Conservation (phyloP, 2,329 filamentous ascomycete species). For the Sclerotinia minor region DNA sequence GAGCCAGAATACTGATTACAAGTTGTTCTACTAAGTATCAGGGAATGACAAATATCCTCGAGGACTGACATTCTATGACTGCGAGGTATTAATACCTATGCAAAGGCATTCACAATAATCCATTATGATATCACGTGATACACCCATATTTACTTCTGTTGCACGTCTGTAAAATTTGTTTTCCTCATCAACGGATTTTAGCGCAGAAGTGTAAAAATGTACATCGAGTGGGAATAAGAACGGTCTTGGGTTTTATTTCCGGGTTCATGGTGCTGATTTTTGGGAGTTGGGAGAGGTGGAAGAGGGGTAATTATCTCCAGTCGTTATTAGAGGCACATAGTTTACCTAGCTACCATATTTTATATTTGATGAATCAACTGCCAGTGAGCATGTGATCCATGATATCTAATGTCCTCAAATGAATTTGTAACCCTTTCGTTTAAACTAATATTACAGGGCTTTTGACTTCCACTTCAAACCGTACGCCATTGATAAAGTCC, state of each 20-base stretch:
- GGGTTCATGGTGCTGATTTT: not conserved
- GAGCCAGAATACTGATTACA: no score
- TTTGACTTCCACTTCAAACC: not conserved
- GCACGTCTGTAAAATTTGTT: not conserved
- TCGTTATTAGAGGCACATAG: not conserved
- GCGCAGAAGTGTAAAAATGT: not conserved
- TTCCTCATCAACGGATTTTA: not conserved
- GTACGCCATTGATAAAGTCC: slow-evolving; percentile 9
- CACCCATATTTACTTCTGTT: not conserved
- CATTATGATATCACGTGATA: not conserved
- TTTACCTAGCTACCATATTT: no score
- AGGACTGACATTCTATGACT: not conserved
- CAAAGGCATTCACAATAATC: no score
- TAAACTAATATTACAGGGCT: not conserved
- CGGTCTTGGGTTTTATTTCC: not conserved
- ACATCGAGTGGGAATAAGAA: slow-evolving; percentile 5
- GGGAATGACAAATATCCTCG: no score
- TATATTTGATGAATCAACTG: not conserved
- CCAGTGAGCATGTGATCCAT: not conserved
- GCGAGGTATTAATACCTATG: no score
- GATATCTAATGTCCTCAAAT: not conserved
- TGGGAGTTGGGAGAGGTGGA: not conserved
- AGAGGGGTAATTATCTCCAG: not conserved
- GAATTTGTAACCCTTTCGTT: not conserved
- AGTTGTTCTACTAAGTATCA: no score